Evolutionary conservation across 805 yeast species (phyloP).

Genomic region (Ogataea angusta): DNA sequence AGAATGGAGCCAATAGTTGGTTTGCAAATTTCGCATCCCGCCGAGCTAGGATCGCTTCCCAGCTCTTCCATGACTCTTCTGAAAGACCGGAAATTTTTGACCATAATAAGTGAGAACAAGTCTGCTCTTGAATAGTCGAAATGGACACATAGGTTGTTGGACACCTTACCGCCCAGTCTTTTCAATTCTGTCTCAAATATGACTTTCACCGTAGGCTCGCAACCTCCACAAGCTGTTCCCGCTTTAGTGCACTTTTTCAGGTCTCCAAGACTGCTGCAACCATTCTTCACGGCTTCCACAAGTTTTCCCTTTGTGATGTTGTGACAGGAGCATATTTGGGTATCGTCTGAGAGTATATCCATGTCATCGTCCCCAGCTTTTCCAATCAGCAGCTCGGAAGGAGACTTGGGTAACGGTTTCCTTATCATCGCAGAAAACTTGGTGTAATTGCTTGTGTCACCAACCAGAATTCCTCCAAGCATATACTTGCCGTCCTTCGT

Average conservation of each 20-base stretch:
- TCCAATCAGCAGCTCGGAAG: slow-evolving; percentile 33
- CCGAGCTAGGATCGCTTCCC: slow-evolving; percentile 27
- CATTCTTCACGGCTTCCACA: slow-evolving; percentile 30
- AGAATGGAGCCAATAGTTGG: slow-evolving; percentile 37
- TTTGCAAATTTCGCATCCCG: slow-evolving; percentile 38
- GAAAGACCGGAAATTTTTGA: slow-evolving; percentile 29
- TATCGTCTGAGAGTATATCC: slow-evolving; percentile 32
- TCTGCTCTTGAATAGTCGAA: slow-evolving; percentile 36
- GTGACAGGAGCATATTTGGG: slow-evolving; percentile 38
- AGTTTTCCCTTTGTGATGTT: slow-evolving; percentile 34
- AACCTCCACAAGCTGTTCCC: slow-evolving; percentile 40
- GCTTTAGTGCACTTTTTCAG: slow-evolving; percentile 36
- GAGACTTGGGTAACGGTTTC: slow-evolving; percentile 31
- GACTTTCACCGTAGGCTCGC: slow-evolving; percentile 36
- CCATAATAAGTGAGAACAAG: slow-evolving; percentile 35
- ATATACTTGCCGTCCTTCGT: slow-evolving; percentile 35
- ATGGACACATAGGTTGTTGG: slow-evolving; percentile 34
- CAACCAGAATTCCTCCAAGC: slow-evolving; percentile 38
- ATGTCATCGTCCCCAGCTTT: slow-evolving; percentile 28
- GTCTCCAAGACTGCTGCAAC: slow-evolving; percentile 31
- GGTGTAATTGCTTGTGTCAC: slow-evolving; percentile 33
- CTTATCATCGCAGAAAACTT: slow-evolving; percentile 31
- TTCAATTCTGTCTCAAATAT: slow-evolving; percentile 36
- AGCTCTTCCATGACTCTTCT: slow-evolving; percentile 31
- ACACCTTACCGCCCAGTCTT: slow-evolving; percentile 32